Percentiles rank a stretch among this genome's conserved stretches.
phyloP scores from a whole-genome alignment of 1,139 yeast genomes.

The Sugiyamaella castrensis region DNA sequence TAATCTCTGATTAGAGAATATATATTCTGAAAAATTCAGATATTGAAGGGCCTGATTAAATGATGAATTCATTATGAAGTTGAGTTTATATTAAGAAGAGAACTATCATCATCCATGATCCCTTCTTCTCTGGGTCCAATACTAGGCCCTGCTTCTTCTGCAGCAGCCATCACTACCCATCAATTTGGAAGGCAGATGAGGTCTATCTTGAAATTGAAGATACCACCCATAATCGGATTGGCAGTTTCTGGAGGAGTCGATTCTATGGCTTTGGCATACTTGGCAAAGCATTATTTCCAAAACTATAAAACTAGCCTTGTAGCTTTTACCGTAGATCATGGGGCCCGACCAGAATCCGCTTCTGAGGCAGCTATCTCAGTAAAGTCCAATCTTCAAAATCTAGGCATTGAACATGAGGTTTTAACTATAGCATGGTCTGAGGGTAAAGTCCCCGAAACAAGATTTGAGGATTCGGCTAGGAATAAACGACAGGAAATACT shows the following conservation, averaged over 20 bases:
- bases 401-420: conserved; percentile 46
- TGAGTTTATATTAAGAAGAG: no score
- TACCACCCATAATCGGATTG: conserved; percentile 28
- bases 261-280: conserved; percentile 62
- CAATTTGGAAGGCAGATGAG: conserved; percentile 14
- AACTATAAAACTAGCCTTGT: conserved; percentile 36
- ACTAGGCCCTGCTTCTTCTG: neutral
- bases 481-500: conserved; percentile 49
- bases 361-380: conserved; percentile 53
- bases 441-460: conserved; percentile 18
- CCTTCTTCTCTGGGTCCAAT: no score
- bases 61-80: no score
- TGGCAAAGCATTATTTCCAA: conserved; percentile 40
- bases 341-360: conserved; percentile 46
- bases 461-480: conserved; percentile 37
- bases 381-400: conserved; percentile 36
- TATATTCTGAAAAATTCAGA: no score
- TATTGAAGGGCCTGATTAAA: no score
- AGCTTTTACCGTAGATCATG: conserved; percentile 61
- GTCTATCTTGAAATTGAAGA: conserved; percentile 7
- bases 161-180: neutral
- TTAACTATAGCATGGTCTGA: conserved; percentile 39
- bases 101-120: no score
- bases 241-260: conserved; percentile 85
- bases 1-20: no score